Evolutionary conservation across 116 monocot genomes (phyloP).

Genomic region (Dioscorea cayenensis): DNA sequence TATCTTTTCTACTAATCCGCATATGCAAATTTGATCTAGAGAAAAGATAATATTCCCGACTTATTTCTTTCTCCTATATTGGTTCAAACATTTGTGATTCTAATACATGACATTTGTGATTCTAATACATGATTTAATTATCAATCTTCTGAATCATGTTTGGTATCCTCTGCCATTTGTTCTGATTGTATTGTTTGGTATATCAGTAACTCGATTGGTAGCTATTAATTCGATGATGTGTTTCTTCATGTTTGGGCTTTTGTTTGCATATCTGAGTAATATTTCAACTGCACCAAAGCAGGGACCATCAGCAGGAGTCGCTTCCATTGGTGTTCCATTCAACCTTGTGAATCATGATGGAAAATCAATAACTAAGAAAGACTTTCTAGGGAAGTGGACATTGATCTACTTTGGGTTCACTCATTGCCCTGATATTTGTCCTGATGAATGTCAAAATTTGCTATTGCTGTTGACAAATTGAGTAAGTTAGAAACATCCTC

Average conservation of each 20-base stretch:
- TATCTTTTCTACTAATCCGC: no score
- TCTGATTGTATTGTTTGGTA: background rate
- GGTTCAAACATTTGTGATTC: no score
- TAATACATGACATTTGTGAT: no score
- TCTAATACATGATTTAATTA: no score
- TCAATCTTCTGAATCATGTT: no score
- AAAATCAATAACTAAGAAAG: constrained; percentile 62
- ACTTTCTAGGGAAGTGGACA: constrained; percentile 95
- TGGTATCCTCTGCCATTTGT: no score
- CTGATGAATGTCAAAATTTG: constrained; percentile 88
- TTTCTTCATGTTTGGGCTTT: background rate
- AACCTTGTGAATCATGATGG: constrained; percentile 77
- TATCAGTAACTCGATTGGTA: no score
- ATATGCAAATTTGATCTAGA: no score
- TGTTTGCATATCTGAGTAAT: constrained; percentile 56
- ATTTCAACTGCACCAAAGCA: constrained; percentile 54
- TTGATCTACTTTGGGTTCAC: constrained; percentile 95
- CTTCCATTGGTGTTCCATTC: constrained; percentile 94
- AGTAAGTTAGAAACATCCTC: constrained; percentile 41
- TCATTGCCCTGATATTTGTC: constrained; percentile 96
- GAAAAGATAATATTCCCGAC: no score
- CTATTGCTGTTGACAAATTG: constrained; percentile 75
- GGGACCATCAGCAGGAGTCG: constrained; percentile 77
- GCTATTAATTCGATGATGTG: background rate
- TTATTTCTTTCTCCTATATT: no score